Percentiles rank a stretch among this genome's conserved stretches.
Conservation (phyloP, 1,284 basidiomycete genomes). For the Rugiboletus extremiorientalis region DNA sequence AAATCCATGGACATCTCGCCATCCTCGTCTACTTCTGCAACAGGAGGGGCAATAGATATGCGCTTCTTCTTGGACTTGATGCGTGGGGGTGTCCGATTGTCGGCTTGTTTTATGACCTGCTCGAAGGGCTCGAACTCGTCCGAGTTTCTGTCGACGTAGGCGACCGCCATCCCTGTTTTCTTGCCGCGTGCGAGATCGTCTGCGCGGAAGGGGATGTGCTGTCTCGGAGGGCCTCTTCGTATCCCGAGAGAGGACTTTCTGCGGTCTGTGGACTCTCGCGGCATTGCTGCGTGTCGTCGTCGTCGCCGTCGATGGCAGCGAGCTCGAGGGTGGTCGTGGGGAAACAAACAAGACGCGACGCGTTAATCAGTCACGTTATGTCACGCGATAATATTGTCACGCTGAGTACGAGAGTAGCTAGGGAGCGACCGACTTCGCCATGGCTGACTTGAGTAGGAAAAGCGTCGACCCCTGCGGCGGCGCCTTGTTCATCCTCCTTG, state of each 20-base stretch:
- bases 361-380: conserved; percentile 30
- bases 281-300: conserved; percentile 28
- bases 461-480: conserved; percentile 9
- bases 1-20: conserved; percentile 75
- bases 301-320: conserved; percentile 30
- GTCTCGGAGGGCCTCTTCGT: conserved; percentile 44
- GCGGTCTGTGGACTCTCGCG: conserved; percentile 26
- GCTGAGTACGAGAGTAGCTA: not conserved
- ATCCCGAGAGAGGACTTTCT: conserved; percentile 36
- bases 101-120: conserved; percentile 69
- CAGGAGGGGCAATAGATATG: conserved; percentile 38
- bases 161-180: conserved; percentile 70
- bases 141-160: conserved; percentile 66
- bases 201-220: conserved; percentile 72
- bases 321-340: conserved; percentile 16
- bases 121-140: conserved; percentile 87
- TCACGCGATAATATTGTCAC: conserved; percentile 27
- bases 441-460: conserved; percentile 22
- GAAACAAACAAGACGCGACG: conserved; percentile 29
- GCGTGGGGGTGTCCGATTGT: conserved; percentile 60
- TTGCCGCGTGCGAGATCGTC: conserved; percentile 74
- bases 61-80: conserved; percentile 48
- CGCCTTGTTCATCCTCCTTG: not conserved
- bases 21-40: conserved; percentile 50
- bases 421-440: conserved; percentile 5